phyloP scores from a whole-genome alignment of 129 eudicot species.

The Tagetes patula region DNA sequence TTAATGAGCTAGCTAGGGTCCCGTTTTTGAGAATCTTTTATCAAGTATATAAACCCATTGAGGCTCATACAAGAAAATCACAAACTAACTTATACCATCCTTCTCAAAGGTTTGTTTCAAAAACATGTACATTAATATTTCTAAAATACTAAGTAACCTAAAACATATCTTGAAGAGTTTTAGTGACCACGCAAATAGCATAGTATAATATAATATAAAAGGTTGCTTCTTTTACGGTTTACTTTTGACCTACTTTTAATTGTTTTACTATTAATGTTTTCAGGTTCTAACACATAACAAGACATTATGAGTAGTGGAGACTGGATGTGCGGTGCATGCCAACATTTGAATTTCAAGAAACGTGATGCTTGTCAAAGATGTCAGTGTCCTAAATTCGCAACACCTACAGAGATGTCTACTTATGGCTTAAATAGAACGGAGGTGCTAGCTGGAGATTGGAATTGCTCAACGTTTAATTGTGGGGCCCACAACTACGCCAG shows the following conservation, averaged over 20 bases:
- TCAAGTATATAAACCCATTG: constrained; percentile 50
- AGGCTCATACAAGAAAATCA: constrained; percentile 31
- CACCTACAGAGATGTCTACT: constrained; percentile 32
- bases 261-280: constrained; percentile 6
- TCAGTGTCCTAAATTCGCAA: constrained; percentile 45
- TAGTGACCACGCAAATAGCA: neutral
- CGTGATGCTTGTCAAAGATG: constrained; percentile 46
- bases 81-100: constrained; percentile 18
- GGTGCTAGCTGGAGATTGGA: constrained; percentile 52
- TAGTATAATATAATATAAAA: neutral
- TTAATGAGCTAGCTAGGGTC: constrained; percentile 13
- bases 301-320: constrained; percentile 66
- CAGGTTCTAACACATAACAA: constrained; percentile 18
- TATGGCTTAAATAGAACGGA: constrained; percentile 44
- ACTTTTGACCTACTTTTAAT: constrained; percentile 1
- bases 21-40: constrained; percentile 32
- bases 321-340: constrained; percentile 87
- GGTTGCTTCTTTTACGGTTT: constrained; percentile 1
- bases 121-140: neutral
- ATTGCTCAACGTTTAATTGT: constrained; percentile 44
- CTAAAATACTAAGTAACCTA: neutral
- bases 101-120: constrained; percentile 37
- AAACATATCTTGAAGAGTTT: neutral
- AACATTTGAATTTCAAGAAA: constrained; percentile 73
- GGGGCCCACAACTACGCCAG: constrained; percentile 61